Percentiles rank a stretch among this genome's conserved stretches.
These are phyloP conservation scores for Pelargonium fulgidum DNA, from an alignment of 441 rosid genomes.

Conservation along the genomic window DNA sequence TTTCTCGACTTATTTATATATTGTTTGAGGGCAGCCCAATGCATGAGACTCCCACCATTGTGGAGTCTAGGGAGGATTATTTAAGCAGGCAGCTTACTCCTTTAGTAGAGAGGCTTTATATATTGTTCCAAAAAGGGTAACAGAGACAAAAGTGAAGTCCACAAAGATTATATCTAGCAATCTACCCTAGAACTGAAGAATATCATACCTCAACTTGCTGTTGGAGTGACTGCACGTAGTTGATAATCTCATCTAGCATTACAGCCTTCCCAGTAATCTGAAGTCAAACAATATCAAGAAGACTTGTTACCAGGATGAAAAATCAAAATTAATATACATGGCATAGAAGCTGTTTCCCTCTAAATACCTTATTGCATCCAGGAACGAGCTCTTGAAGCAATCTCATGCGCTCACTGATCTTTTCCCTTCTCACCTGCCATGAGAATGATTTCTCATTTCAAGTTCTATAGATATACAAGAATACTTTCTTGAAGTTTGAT, in stretches of 20 bases:
- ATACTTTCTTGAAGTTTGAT: background rate
- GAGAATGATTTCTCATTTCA: conserved; percentile 17
- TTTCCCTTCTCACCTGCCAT: conserved; percentile 64
- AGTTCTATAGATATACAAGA: conserved; percentile 7
- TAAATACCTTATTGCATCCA: conserved; percentile 60
- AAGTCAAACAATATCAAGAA: conserved; percentile 22
- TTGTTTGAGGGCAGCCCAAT: no score
- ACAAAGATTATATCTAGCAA: no score
- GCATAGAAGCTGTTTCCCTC: conserved; percentile 7
- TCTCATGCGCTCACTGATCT: conserved; percentile 71
- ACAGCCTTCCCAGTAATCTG: conserved; percentile 88
- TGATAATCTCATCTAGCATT: conserved; percentile 78
- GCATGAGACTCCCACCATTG: no score
- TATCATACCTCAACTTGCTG: conserved; percentile 64
- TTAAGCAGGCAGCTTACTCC: no score
- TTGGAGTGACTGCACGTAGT: conserved; percentile 73
- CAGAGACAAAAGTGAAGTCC: no score
- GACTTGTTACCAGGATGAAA: conserved; percentile 6
- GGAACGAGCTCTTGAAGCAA: conserved; percentile 79
- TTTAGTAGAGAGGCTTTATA: background rate
- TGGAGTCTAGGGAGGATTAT: no score
- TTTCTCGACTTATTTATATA: no score
- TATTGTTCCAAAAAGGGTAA: background rate
- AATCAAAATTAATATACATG: background rate
- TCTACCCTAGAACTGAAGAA: background rate